Evolutionary conservation across 495 filamentous ascomycete genomes (phyloP).

Genomic region (Polyplosphaeria fusca): DNA sequence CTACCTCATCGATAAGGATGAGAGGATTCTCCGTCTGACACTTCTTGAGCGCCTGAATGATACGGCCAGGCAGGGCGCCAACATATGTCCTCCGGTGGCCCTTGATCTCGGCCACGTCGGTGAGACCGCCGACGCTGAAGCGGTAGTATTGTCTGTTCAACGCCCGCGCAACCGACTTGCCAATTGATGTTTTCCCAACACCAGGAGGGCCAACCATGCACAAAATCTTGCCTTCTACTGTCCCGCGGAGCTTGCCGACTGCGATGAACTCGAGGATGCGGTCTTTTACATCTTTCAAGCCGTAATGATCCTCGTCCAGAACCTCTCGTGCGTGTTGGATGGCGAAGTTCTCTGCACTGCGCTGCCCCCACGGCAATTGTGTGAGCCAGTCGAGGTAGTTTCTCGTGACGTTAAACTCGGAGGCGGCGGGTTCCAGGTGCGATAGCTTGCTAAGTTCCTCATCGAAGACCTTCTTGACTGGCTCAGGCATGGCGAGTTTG

Average conservation of each 20-base stretch:
- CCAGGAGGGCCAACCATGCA: slow-evolving; percentile 96
- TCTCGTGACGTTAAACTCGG: slow-evolving; percentile 98
- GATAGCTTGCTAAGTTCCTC: slow-evolving; percentile 94
- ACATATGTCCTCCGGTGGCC: slow-evolving; percentile 96
- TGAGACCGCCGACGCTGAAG: slow-evolving; percentile 94
- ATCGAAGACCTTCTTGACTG: slow-evolving; percentile 94
- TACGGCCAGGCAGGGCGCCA: slow-evolving; percentile 89
- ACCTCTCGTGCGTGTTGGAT: slow-evolving; percentile 87
- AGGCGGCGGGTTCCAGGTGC: slow-evolving; percentile 90
- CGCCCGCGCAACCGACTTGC: slow-evolving; percentile 94
- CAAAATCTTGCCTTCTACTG: slow-evolving; percentile 97
- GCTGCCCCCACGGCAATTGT: slow-evolving; percentile 95
- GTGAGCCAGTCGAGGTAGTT: slow-evolving; percentile 99
- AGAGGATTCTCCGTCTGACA: slow-evolving; percentile 98
- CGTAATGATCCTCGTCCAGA: slow-evolving; percentile 95
- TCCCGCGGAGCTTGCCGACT: slow-evolving; percentile 93
- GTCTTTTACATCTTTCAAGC: slow-evolving; percentile 97
- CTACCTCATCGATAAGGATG: slow-evolving; percentile 94
- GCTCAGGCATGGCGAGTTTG: slow-evolving; percentile 94
- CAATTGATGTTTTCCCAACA: slow-evolving; percentile 98
- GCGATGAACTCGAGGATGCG: slow-evolving; percentile 98
- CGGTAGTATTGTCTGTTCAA: slow-evolving; percentile 95
- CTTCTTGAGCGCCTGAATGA: slow-evolving; percentile 98
- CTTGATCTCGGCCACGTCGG: slow-evolving; percentile 99
- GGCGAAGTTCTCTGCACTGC: slow-evolving; percentile 94